A percentile compares a stretch with the other conserved stretches of the same genome.
phyloP scores from a whole-genome alignment of 208 protist species.

The Leptomonas seymouri region DNA sequence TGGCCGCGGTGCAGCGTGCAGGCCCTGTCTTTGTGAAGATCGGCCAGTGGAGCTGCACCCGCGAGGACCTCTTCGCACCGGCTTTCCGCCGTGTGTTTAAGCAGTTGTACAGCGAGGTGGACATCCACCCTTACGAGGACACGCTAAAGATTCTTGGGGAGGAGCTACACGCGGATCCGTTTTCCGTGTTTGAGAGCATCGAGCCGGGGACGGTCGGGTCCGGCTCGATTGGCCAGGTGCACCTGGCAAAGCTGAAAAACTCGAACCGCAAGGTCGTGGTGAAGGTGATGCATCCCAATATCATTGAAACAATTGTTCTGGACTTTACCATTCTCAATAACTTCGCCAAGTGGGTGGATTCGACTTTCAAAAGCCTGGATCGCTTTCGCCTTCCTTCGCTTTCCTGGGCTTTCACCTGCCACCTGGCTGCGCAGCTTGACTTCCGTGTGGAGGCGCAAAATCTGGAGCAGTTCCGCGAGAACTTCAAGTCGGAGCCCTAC shows the following conservation, averaged over 20 bases:
- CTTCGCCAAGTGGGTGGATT: conserved; percentile 35
- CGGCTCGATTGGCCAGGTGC: conserved; percentile 93
- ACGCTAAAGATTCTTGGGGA: conserved; percentile 77
- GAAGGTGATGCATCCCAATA: conserved; percentile 91
- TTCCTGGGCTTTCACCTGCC: conserved; percentile 70
- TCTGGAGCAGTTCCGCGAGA: conserved; percentile 79
- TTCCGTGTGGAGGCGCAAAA: conserved; percentile 91
- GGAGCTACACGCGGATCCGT: conserved; percentile 67
- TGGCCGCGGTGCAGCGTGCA: conserved; percentile 74
- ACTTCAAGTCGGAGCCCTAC: conserved; percentile 79
- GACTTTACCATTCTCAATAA: conserved; percentile 84
- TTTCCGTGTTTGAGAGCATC: conserved; percentile 69
- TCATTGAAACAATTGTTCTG: conserved; percentile 84
- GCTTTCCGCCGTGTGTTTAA: conserved; percentile 79
- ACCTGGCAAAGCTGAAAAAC: conserved; percentile 73
- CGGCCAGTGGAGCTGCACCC: conserved; percentile 91
- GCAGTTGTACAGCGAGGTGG: conserved; percentile 81
- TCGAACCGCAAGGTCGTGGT: conserved; percentile 73
- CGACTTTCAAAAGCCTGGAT: conserved; percentile 29
- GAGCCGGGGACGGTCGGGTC: conserved; percentile 76
- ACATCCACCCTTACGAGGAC: conserved; percentile 68
- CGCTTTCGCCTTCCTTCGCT: conserved; percentile 70
- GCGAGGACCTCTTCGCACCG: conserved; percentile 87
- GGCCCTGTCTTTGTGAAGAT: conserved; percentile 92
- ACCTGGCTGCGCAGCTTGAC: conserved; percentile 90